These are phyloP conservation scores for Helianthus tuberosus DNA, from an alignment of 129 eudicot genomes.

Conservation along the genomic window DNA sequence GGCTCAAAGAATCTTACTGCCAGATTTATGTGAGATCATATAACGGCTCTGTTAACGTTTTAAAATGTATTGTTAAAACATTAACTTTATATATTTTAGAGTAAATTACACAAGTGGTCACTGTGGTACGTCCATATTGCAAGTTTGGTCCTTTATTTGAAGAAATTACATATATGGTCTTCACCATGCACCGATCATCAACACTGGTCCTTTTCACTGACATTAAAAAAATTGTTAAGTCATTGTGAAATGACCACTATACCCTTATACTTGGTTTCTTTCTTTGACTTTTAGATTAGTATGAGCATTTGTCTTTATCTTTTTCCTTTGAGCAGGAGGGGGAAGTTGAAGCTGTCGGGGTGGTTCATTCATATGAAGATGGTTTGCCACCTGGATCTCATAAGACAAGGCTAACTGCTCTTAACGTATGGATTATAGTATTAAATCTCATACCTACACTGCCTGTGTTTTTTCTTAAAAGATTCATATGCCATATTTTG, in stretches of 20 bases:
- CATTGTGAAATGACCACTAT: too few species aligned
- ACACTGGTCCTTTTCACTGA: too few species aligned
- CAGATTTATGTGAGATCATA: conserved; percentile 61
- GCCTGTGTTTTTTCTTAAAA: too few species aligned
- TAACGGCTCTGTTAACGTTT: neutral
- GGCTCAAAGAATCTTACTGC: conserved; percentile 87
- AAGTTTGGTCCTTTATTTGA: too few species aligned
- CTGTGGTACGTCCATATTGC: too few species aligned
- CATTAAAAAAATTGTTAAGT: too few species aligned
- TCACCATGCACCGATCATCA: too few species aligned
- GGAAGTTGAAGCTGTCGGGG: conserved; percentile 80
- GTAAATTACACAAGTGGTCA: too few species aligned
- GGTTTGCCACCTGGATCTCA: conserved; percentile 90
- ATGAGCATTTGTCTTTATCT: neutral
- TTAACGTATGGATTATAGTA: conserved; percentile 57
- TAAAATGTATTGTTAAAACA: neutral
- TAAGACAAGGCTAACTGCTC: conserved; percentile 90
- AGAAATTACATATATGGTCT: too few species aligned
- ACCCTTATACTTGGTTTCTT: too few species aligned
- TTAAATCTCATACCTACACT: conserved; percentile 2
- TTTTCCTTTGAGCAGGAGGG: conserved; percentile 68
- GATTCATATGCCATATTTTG: neutral
- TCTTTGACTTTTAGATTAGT: too few species aligned
- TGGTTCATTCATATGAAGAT: conserved; percentile 92
- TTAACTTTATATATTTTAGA: neutral